Conservation (phyloP, 2,329 filamentous ascomycete genomes). For the Ophiocordyceps sinensis region DNA sequence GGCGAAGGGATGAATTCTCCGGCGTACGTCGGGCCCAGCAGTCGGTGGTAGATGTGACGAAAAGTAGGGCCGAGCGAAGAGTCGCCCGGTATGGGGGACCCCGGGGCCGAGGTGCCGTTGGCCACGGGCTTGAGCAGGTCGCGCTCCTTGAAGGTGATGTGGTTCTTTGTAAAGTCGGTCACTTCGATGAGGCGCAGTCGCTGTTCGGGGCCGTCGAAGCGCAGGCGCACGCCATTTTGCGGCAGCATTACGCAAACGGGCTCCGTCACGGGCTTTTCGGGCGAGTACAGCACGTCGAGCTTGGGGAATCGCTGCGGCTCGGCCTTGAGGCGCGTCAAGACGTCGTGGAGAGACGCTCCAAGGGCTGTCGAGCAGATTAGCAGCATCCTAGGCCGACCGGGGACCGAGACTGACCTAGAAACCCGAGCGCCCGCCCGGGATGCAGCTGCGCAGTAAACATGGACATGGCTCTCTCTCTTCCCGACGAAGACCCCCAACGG, state of each 20-base stretch:
- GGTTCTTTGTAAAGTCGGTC: conserved; percentile 73
- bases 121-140: conserved; percentile 55
- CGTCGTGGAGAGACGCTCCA: conserved; percentile 81
- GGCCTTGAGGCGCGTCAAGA: conserved; percentile 75
- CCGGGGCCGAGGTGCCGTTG: conserved; percentile 20
- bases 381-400: not conserved
- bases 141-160: conserved; percentile 65
- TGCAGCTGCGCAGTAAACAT: conserved; percentile 47
- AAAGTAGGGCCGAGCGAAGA: conserved; percentile 54
- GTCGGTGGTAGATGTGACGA: conserved; percentile 76
- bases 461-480: conserved; percentile 20
- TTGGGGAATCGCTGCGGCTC: conserved; percentile 71
- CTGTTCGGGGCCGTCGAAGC: conserved; percentile 90
- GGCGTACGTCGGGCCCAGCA: conserved; percentile 88
- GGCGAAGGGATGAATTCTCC: conserved; percentile 73
- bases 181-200: conserved; percentile 83
- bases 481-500: not conserved
- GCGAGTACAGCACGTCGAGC: conserved; percentile 70
- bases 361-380: conserved; percentile 56
- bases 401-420: conserved; percentile 25
- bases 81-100: conserved; percentile 17
- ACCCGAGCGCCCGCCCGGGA: conserved; percentile 52
- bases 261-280: conserved; percentile 56
- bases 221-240: conserved; percentile 73
- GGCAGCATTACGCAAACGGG: conserved; percentile 66